These are phyloP conservation scores for Colletotrichum orbiculare DNA, from an alignment of 2,329 filamentous ascomycete species.

Conservation along the genomic window DNA sequence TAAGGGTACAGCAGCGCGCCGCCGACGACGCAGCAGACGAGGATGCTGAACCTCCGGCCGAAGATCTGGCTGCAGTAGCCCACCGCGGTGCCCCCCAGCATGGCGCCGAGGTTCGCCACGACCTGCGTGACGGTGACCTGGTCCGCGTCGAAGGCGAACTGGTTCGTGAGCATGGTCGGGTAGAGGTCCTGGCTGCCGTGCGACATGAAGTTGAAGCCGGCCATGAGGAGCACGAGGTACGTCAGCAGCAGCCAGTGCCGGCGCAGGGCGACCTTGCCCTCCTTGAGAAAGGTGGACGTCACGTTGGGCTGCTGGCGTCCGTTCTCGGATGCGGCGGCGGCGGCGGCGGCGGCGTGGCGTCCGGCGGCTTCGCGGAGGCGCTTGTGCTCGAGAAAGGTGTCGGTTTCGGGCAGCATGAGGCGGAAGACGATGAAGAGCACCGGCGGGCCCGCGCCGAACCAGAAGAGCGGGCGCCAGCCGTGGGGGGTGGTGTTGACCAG, in stretches of 20 bases:
- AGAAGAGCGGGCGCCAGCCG: constrained; percentile 86
- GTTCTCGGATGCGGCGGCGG: neutral
- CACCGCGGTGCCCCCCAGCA: constrained; percentile 73
- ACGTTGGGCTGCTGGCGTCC: constrained; percentile 53
- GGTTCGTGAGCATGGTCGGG: constrained; percentile 68
- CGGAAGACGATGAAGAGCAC: constrained; percentile 84
- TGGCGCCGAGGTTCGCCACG: constrained; percentile 77
- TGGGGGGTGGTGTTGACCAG: constrained; percentile 82
- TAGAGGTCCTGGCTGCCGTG: constrained; percentile 77
- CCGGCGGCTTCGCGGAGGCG: constrained; percentile 63
- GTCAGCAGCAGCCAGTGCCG: constrained; percentile 83
- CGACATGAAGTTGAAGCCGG: constrained; percentile 92
- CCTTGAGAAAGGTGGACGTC: constrained; percentile 75
- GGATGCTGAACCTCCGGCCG: constrained; percentile 76
- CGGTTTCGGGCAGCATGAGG: constrained; percentile 81
- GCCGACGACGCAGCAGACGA: constrained; percentile 71
- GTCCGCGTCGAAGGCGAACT: constrained; percentile 63
- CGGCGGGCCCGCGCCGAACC: constrained; percentile 87
- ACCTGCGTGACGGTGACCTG: constrained; percentile 77
- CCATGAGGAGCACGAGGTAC: constrained; percentile 89
- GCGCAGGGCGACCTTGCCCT: constrained; percentile 82
- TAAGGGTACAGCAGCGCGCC: constrained; percentile 88
- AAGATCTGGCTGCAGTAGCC: constrained; percentile 77
- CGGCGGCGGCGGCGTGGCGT: neutral
- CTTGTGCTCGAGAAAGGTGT: constrained; percentile 75